Evolutionary conservation across 2,329 filamentous ascomycete genomes (phyloP), one percentile per base, ranked within the genome.

Genomic region (Diplodia mutila): DNA sequence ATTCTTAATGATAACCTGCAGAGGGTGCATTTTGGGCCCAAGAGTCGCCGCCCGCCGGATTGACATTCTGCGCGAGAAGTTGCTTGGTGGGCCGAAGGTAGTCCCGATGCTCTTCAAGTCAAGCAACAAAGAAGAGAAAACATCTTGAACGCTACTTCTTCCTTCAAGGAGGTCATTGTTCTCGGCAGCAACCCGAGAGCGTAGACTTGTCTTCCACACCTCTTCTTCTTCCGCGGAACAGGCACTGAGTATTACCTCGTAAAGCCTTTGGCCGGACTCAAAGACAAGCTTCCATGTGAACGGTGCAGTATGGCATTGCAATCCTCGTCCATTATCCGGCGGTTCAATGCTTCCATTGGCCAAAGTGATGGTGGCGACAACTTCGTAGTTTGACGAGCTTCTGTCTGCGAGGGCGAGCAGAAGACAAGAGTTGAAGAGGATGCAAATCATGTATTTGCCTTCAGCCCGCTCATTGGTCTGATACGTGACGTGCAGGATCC

Each of bases 241-340:
- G 42, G 93, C 94, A 71, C 91, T 96, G 80, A 97, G 85, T 49
- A 97, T 88, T 18, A 97, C 80, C 78, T 98, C 94, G 75, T 92
- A 94, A 65, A 94, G 83, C 69, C 91, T 88, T 71, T 91, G 87
- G 67, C 90, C 85, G 71, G 87, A 87, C 75, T 95, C 90, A 74
- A 98, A 97, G 2, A 92, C 85, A 12, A 97, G 74, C 76, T 98
- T 99, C 94, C 94, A 98, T 1, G 93, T 95, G 77, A 92, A 92
- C 0, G 91, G 89, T 0, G 92, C 91, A 3, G 91, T 92, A 70
- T 95, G 90, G 74, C 93, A 97, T 82, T 94, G 93, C 8, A 98
- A 77, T 0, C 93, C 92, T 84, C 88, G 85, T 23, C 90, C 90
- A 75, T 94, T 94, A 74, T 94, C 90, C 3, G 87, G 82, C 67